These are phyloP conservation scores for Chenopodium quinoa DNA, from an alignment of 148 eudicot species.

Conservation along the genomic window DNA sequence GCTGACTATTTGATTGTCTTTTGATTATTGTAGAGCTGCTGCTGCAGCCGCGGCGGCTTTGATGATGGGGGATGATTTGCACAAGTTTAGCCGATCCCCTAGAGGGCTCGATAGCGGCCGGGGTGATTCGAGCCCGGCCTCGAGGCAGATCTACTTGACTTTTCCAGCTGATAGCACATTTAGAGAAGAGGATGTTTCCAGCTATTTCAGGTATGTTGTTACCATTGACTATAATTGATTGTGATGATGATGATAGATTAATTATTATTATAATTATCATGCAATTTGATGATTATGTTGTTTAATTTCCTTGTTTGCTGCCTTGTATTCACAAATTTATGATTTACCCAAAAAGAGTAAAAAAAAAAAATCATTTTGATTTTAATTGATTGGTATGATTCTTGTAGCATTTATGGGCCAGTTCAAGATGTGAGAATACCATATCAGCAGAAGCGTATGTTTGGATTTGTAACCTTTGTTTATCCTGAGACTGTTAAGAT, in stretches of 20 bases:
- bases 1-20: conserved; percentile 2
- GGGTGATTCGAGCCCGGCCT: conserved; percentile 61
- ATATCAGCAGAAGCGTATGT: conserved; percentile 94
- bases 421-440: conserved; percentile 98
- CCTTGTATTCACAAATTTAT: background rate
- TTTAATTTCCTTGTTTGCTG: background rate
- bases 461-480: conserved; percentile 86
- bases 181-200: conserved; percentile 89
- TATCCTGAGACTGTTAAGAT: conserved; percentile 82
- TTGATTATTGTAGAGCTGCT: conserved; percentile 8
- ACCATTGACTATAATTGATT: background rate
- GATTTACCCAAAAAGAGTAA: background rate
- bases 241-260: background rate
- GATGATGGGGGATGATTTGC: conserved; percentile 75
- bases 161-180: conserved; percentile 95
- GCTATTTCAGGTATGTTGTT: conserved; percentile 64
- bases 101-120: conserved; percentile 46
- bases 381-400: background rate
- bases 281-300: background rate
- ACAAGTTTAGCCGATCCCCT: conserved; percentile 49
- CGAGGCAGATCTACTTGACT: conserved; percentile 92
- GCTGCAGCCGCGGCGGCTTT: conserved; percentile 49
- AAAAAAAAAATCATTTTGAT: background rate
- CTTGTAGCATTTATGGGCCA: conserved; percentile 66
- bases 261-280: background rate